Percentiles rank a stretch among this genome's conserved stretches.
Evolutionary conservation across 2,329 filamentous ascomycete genomes (phyloP).

Genomic region (Penicillium sp.): DNA sequence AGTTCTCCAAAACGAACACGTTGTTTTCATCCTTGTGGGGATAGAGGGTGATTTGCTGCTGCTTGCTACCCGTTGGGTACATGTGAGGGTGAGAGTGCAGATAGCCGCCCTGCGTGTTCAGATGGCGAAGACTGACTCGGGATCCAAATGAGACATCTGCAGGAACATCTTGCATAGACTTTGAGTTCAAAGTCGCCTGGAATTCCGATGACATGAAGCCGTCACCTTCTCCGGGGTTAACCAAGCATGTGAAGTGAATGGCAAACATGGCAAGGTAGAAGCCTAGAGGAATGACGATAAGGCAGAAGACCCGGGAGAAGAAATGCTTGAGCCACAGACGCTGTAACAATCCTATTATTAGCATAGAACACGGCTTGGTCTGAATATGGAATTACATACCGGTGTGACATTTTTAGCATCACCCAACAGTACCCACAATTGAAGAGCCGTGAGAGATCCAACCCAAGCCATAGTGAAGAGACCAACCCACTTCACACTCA

Average conservation of each 20-base stretch:
- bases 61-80: constrained; percentile 96
- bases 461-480: constrained; percentile 99
- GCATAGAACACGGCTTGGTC: constrained; percentile 2
- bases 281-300: constrained; percentile 80
- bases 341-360: constrained; percentile 34
- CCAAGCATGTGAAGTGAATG: constrained; percentile 90
- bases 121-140: constrained; percentile 80
- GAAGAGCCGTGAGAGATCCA: constrained; percentile 80
- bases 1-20: constrained; percentile 88
- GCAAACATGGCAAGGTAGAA: constrained; percentile 98
- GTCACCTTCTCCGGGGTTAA: constrained; percentile 94
- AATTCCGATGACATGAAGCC: constrained; percentile 99
- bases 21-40: constrained; percentile 99
- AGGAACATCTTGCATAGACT: constrained; percentile 91
- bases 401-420: constrained; percentile 82
- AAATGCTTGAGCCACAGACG: constrained; percentile 92
- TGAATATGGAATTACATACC: constrained; percentile 42
- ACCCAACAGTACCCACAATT: constrained; percentile 92
- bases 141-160: constrained; percentile 90
- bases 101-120: constrained; percentile 97
- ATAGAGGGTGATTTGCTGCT: constrained; percentile 97
- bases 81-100: constrained; percentile 95
- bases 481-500: constrained; percentile 98
- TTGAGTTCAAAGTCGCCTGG: constrained; percentile 93
- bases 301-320: constrained; percentile 82